phyloP scores from a whole-genome alignment of 1,284 basidiomycete species.

The Ganoderma sinense region DNA sequence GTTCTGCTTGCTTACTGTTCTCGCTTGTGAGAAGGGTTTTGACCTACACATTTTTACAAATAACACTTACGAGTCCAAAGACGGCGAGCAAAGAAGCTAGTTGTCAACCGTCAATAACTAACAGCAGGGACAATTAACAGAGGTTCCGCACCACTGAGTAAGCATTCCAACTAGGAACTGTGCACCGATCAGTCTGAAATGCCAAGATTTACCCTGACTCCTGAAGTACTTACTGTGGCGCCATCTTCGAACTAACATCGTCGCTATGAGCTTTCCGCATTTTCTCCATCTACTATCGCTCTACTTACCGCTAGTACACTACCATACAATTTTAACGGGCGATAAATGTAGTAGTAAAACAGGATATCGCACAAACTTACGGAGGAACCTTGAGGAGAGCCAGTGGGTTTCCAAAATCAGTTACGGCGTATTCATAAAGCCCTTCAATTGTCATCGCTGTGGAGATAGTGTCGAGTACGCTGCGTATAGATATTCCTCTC shows the following conservation, averaged over 20 bases:
- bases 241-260: background rate
- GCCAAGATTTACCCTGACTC: background rate
- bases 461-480: background rate
- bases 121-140: background rate
- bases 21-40: too few relatives aligned
- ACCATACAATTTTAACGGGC: too few relatives aligned
- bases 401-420: background rate
- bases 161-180: background rate
- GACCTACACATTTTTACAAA: too few relatives aligned
- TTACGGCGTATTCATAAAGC: background rate
- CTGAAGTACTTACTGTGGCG: background rate
- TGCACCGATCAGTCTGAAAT: background rate
- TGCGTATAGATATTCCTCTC: too few relatives aligned
- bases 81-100: background rate
- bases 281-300: background rate
- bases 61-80: background rate
- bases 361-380: background rate
- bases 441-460: background rate
- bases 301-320: background rate
- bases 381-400: background rate
- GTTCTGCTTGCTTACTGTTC: background rate
- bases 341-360: too few relatives aligned
- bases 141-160: background rate
- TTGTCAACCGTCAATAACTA: background rate
- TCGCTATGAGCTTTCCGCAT: rapidly evolving